Base-by-base conservation (phyloP, 805 yeast genomes). In the Suhomyces sp. region DNA sequence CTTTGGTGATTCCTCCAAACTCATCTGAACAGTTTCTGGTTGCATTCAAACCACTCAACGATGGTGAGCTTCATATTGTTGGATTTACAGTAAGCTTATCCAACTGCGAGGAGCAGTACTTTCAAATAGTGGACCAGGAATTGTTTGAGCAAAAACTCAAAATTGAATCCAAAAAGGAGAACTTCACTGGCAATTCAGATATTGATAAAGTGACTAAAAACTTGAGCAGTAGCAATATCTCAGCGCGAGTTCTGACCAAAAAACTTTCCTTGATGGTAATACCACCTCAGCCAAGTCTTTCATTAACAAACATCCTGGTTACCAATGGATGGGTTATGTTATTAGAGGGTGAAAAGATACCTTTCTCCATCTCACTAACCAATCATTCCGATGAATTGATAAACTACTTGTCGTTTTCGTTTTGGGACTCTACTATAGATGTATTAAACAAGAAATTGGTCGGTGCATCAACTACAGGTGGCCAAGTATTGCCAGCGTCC, bases 391-490 rank as follows among this genome's bases (percentile, higher is more conserved):
- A 67, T 4, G 83, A 85, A 3, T 60, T 76, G 0, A 82, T 86
- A 43, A 80, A 84, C 50, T 75, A 78, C 47, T 58, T 89, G 31
- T 75, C 83, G 3, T 84, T 87, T 54, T 79, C 83, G 6, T 84
- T 84, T 57, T 74, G 82, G 71, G 96, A 89, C 61, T 85, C 94
- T 0, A 85, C 94, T 0, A 77, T 81, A 5, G 91, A 84, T 29
- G 81, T 86, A 0, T 66, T 88, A 49, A 80, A 77, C 53, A 72
- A 77, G n/a, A 80, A 83, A 10, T 67, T 88, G 31, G 10, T 37
- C 7, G 41, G 22, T 37, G 72, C 73, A 29, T 52, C 48, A 22
- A 46, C 56, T 27, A 43, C 51, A 9, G 62, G 59, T 1, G 40
- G 40, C 9, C 77, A 67, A 41, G 67, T 69, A 2, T 61, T 83